phyloP scores from a whole-genome alignment of 768 basidiomycete species.

The Mycena kentingensis region DNA sequence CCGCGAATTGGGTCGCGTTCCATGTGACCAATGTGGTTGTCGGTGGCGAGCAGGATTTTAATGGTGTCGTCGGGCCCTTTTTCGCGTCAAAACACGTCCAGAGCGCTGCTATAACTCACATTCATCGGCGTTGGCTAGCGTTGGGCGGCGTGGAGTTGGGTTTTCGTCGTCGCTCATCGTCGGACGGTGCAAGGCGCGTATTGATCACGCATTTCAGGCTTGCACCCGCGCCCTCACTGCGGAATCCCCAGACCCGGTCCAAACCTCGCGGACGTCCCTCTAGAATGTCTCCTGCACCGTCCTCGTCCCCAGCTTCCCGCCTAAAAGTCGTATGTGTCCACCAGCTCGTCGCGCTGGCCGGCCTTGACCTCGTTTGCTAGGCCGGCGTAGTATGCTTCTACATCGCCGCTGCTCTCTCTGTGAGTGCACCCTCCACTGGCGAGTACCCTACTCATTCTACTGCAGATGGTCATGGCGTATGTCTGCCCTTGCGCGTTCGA shows the following conservation, averaged over 20 bases:
- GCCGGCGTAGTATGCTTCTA: conserved; percentile 81
- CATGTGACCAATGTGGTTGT: conserved; percentile 94
- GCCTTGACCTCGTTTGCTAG: conserved; percentile 36
- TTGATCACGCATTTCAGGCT: neutral
- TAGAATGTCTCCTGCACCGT: conserved; percentile 32
- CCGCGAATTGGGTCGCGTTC: conserved; percentile 95
- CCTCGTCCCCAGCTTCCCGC: conserved; percentile 40
- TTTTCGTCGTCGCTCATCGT: conserved; percentile 19
- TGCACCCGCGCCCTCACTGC: neutral
- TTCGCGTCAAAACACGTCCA: neutral
- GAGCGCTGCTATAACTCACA: conserved; percentile 31
- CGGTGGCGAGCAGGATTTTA: conserved; percentile 86
- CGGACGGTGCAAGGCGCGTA: conserved; percentile 4
- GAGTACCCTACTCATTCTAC: neutral
- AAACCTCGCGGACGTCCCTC: conserved; percentile 1
- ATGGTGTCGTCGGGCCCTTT: conserved; percentile 69
- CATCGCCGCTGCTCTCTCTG: conserved; percentile 83
- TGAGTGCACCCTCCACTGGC: conserved; percentile 43
- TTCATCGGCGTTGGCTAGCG: conserved; percentile 34
- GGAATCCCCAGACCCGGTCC: neutral
- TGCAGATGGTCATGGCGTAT: conserved; percentile 90
- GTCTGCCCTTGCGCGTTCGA: conserved; percentile 5
- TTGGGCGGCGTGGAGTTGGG: neutral
- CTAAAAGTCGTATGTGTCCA: conserved; percentile 47
- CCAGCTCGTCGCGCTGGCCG: neutral